A percentile compares a stretch with the other conserved stretches of the same genome.
Conservation (phyloP, 306 rosid genomes). For the Datisca glomerata region DNA sequence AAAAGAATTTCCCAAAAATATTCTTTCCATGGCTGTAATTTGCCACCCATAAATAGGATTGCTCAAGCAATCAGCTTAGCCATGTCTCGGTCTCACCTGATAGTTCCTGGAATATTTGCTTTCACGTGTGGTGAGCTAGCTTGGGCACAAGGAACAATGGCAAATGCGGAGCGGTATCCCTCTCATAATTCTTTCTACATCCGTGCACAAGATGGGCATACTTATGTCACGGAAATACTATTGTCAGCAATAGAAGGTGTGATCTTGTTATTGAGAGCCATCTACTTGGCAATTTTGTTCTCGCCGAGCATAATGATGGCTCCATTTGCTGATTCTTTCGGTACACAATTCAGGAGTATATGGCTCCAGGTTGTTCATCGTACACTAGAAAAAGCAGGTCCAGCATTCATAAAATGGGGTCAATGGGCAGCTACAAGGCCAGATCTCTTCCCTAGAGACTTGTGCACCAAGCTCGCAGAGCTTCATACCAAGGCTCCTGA, state of each 20-base stretch:
- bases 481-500: constrained; percentile 97
- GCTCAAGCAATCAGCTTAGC: constrained; percentile 90
- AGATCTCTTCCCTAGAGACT: constrained; percentile 93
- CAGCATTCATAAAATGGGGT: constrained; percentile 99
- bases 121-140: constrained; percentile 69
- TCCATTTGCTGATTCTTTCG: constrained; percentile 64
- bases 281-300: constrained; percentile 64
- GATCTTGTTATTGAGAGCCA: constrained; percentile 54
- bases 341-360: constrained; percentile 48
- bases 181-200: constrained; percentile 43
- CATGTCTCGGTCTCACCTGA: constrained; percentile 49
- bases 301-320: constrained; percentile 87
- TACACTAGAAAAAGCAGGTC: constrained; percentile 82
- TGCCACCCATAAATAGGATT: constrained; percentile 48
- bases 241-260: constrained; percentile 50
- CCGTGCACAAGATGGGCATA: constrained; percentile 79
- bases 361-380: constrained; percentile 82
- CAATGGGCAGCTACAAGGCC: constrained; percentile 99
- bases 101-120: constrained; percentile 83
- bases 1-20: constrained; percentile 46
- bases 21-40: constrained; percentile 23
- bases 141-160: constrained; percentile 45
- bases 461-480: constrained; percentile 66
- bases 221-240: constrained; percentile 33
- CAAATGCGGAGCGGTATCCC: constrained; percentile 33